These are phyloP conservation scores for Colletotrichum spaethianum DNA, from an alignment of 2,329 filamentous ascomycete genomes.

Conservation along the genomic window DNA sequence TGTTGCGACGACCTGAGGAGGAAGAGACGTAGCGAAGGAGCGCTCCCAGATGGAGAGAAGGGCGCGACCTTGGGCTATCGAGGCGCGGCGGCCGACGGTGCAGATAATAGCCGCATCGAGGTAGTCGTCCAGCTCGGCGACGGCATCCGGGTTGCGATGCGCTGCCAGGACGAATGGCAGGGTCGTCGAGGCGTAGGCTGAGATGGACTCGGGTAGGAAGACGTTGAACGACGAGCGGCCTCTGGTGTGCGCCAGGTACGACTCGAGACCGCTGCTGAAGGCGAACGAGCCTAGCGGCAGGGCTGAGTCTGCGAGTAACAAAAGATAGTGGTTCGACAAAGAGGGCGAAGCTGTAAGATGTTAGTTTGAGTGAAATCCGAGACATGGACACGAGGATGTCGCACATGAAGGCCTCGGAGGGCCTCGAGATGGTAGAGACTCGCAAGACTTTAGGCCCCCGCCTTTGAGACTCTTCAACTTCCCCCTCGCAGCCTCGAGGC, in stretches of 20 bases:
- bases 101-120: slow-evolving; percentile 84
- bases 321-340: slow-evolving; percentile 72
- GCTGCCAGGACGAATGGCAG: slow-evolving; percentile 82
- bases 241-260: slow-evolving; percentile 79
- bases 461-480: slow-evolving; percentile 60
- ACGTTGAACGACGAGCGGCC: slow-evolving; percentile 66
- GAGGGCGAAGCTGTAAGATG: slow-evolving; percentile 17
- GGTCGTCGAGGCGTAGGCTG: slow-evolving; percentile 79
- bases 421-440: slow-evolving; percentile 2
- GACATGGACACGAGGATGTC: slow-evolving; percentile 42
- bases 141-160: slow-evolving; percentile 66
- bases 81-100: slow-evolving; percentile 83
- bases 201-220: slow-evolving; percentile 80
- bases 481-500: slow-evolving; percentile 61
- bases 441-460: slow-evolving; percentile 42
- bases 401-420: slow-evolving; percentile 41
- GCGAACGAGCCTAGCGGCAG: slow-evolving; percentile 89
- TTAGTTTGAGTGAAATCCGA: slow-evolving; percentile 33
- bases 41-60: slow-evolving; percentile 83
- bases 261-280: slow-evolving; percentile 87
- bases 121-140: slow-evolving; percentile 78
- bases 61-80: slow-evolving; percentile 81
- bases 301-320: slow-evolving; percentile 85
- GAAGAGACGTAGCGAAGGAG: slow-evolving; percentile 66
- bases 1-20: slow-evolving; percentile 43